phyloP scores from a whole-genome alignment of 2,329 filamentous ascomycete genomes.

The Beauveria asiatica region DNA sequence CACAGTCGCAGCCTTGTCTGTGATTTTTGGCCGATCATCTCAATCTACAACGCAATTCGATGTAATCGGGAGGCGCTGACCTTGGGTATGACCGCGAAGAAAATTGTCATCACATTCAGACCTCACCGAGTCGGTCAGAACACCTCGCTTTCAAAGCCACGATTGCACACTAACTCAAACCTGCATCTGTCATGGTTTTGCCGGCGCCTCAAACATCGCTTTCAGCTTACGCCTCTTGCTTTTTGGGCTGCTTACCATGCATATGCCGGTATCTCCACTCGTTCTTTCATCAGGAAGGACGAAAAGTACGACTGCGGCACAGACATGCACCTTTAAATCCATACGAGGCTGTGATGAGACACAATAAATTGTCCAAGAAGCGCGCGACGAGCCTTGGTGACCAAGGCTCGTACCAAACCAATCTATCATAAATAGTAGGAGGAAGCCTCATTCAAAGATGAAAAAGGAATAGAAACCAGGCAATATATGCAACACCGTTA shows the following conservation, averaged over 20 bases:
- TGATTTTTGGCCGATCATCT: background rate
- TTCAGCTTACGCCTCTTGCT: too few species aligned
- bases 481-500: background rate
- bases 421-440: background rate
- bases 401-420: background rate
- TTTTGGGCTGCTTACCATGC: background rate
- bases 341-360: background rate
- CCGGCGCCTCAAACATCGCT: too few species aligned
- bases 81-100: background rate
- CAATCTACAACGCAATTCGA: background rate
- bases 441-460: background rate
- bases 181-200: background rate
- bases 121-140: background rate
- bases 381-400: background rate
- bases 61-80: background rate
- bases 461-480: background rate
- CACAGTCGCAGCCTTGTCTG: background rate
- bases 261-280: background rate
- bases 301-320: background rate
- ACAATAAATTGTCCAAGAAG: background rate
- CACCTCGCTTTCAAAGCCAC: background rate
- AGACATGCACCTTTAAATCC: background rate
- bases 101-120: background rate
- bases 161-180: background rate
- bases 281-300: background rate